phyloP scores from a whole-genome alignment of 495 filamentous ascomycete genomes.

The Hypoxylon fuscum region DNA sequence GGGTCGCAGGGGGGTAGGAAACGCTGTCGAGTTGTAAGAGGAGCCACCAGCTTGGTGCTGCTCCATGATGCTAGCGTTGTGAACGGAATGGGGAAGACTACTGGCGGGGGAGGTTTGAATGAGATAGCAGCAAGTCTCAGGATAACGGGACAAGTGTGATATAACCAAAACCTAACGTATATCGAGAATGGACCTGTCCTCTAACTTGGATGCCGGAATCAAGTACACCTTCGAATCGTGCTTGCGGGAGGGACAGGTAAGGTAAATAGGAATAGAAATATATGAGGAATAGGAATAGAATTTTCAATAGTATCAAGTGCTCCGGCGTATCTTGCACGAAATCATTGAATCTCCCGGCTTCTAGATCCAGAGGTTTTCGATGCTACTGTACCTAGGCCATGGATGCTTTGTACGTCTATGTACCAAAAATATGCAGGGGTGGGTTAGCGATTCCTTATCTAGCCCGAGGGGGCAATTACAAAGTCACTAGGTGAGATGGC shows the following conservation, averaged over 20 bases:
- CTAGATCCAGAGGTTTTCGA: constrained; percentile 13
- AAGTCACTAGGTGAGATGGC: background rate
- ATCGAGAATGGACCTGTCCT: no score
- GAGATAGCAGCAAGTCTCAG: no score
- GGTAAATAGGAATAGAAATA: no score
- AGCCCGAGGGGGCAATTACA: constrained; percentile 6
- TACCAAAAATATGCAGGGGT: constrained; percentile 12
- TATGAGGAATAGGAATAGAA: no score
- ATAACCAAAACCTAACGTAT: no score
- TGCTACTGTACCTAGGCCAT: background rate
- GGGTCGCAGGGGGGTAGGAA: constrained; percentile 48
- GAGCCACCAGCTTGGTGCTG: constrained; percentile 29
- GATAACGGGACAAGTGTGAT: no score
- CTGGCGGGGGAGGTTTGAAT: no score
- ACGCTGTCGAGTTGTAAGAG: constrained; percentile 41
- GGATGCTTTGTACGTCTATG: constrained; percentile 16
- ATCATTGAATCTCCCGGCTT: constrained; percentile 3
- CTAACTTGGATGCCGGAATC: no score
- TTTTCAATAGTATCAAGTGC: constrained; percentile 2
- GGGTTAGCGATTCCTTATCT: constrained; percentile 10
- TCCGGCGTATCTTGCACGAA: constrained; percentile 7
- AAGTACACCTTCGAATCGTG: no score
- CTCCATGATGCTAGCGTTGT: constrained; percentile 28
- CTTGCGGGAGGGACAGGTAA: no score
- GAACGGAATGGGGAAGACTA: background rate